phyloP scores from a whole-genome alignment of 495 filamentous ascomycete genomes.

The Margaritispora aquatica region DNA sequence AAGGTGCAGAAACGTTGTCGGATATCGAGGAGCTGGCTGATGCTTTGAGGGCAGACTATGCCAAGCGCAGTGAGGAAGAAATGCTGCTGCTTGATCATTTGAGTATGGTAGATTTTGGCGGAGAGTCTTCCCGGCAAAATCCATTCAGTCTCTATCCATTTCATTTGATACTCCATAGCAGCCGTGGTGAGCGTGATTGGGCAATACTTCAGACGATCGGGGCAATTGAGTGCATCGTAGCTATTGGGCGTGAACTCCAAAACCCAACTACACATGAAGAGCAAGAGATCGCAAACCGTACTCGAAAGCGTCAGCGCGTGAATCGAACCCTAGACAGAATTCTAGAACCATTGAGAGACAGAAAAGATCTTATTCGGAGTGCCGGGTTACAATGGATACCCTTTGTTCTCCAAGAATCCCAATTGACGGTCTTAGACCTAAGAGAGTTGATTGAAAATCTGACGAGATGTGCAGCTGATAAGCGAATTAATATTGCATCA shows the following conservation, averaged over 20 bases:
- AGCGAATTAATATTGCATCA: constrained; percentile 24
- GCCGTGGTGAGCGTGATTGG: constrained; percentile 47
- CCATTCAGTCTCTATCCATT: constrained; percentile 36
- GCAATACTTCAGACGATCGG: constrained; percentile 43
- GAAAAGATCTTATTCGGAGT: constrained; percentile 47
- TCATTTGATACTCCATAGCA: constrained; percentile 34
- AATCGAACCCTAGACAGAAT: constrained; percentile 53
- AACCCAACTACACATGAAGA: constrained; percentile 17
- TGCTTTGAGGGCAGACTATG: constrained; percentile 66
- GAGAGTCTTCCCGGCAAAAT: constrained; percentile 27
- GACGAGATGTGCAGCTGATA: constrained; percentile 15
- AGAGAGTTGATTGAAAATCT: constrained; percentile 33
- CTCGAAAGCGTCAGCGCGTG: constrained; percentile 59
- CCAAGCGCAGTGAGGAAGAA: constrained; percentile 58
- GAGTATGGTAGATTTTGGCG: constrained; percentile 41
- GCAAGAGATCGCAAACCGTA: constrained; percentile 27
- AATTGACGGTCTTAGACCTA: constrained; percentile 6
- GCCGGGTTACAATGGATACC: constrained; percentile 74
- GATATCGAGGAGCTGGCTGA: constrained; percentile 51
- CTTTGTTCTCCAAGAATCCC: constrained; percentile 41
- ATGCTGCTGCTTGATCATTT: constrained; percentile 69
- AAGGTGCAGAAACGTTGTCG: constrained; percentile 14
- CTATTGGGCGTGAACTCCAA: constrained; percentile 14
- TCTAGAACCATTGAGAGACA: constrained; percentile 50
- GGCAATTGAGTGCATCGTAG: constrained; percentile 38